phyloP scores from a whole-genome alignment of 345 rosid species.

The Linum trigynum region DNA sequence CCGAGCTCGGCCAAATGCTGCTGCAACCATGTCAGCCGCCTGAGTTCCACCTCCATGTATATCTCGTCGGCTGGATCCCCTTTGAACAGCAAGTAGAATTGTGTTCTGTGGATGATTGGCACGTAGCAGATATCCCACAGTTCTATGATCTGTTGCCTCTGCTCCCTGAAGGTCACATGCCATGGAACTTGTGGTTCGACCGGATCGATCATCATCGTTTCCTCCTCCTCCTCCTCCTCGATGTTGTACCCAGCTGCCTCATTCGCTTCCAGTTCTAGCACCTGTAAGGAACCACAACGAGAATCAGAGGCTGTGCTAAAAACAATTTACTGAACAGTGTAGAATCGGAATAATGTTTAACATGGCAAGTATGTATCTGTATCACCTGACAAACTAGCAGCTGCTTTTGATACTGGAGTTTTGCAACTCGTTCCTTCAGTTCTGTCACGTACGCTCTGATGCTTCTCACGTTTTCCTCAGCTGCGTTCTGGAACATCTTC shows the following conservation, averaged over 20 bases:
- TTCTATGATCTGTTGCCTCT: constrained; percentile 88
- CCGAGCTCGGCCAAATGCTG: constrained; percentile 85
- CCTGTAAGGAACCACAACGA: constrained; percentile 28
- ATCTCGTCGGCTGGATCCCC: constrained; percentile 97
- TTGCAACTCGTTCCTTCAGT: constrained; percentile 92
- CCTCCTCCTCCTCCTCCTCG: constrained; percentile 46
- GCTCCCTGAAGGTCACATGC: constrained; percentile 74
- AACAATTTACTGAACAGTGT: too few relatives aligned
- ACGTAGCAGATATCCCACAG: constrained; percentile 84
- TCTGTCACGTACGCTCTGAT: constrained; percentile 86
- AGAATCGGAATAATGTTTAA: neutral
- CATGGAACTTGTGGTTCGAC: constrained; percentile 67
- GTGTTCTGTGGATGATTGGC: constrained; percentile 89
- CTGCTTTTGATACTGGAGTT: constrained; percentile 97
- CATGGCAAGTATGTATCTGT: neutral
- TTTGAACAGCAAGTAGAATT: constrained; percentile 80
- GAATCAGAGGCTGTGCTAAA: neutral
- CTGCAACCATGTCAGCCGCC: constrained; percentile 93
- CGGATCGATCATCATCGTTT: constrained; percentile 18
- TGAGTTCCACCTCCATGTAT: constrained; percentile 95
- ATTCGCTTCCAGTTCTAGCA: constrained; percentile 94
- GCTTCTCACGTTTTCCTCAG: constrained; percentile 98
- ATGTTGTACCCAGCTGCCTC: constrained; percentile 74
- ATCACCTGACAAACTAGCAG: constrained; percentile 96
- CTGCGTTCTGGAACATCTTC: constrained; percentile 96